These are phyloP conservation scores for Caryocar brasiliense DNA, from an alignment of 441 rosid genomes.

Conservation along the genomic window DNA sequence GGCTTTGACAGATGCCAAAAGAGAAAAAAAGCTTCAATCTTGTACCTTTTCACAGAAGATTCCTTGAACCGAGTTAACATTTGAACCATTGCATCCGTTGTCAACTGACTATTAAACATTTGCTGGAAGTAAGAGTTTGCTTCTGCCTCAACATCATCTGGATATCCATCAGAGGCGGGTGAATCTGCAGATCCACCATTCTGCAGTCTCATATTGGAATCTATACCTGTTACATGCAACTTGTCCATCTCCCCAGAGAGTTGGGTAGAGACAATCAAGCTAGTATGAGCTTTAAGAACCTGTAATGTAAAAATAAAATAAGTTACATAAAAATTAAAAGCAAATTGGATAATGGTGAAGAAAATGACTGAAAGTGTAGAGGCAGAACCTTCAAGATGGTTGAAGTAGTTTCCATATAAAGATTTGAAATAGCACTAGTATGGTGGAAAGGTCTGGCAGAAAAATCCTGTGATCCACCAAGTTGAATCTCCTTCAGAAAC, in stretches of 20 bases:
- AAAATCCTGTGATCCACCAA: slow-evolving; percentile 58
- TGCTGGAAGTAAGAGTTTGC: slow-evolving; percentile 95
- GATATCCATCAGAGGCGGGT: slow-evolving; percentile 57
- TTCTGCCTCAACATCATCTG: slow-evolving; percentile 85
- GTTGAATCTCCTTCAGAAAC: slow-evolving; percentile 67
- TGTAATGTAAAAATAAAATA: slow-evolving; percentile 18
- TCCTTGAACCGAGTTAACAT: slow-evolving; percentile 93
- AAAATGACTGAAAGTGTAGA: slow-evolving; percentile 3
- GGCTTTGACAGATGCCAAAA: too few relatives aligned
- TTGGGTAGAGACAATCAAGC: slow-evolving; percentile 38
- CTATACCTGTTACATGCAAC: slow-evolving; percentile 40
- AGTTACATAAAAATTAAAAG: too few relatives aligned
- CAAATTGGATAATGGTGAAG: neutral
- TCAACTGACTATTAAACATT: slow-evolving; percentile 81
- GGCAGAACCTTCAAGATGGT: slow-evolving; percentile 60
- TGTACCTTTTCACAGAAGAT: slow-evolving; percentile 68
- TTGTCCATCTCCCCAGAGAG: slow-evolving; percentile 71
- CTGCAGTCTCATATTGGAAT: slow-evolving; percentile 57
- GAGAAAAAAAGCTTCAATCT: neutral
- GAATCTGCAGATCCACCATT: slow-evolving; percentile 67
- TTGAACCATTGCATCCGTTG: slow-evolving; percentile 88
- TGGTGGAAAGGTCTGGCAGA: slow-evolving; percentile 56
- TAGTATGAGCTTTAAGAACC: slow-evolving; percentile 62
- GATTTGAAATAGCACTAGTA: slow-evolving; percentile 45
- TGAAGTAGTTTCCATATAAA: slow-evolving; percentile 54